Base-by-base conservation (phyloP, 140 eudicot species). In the Ambrosia hybrid region DNA sequence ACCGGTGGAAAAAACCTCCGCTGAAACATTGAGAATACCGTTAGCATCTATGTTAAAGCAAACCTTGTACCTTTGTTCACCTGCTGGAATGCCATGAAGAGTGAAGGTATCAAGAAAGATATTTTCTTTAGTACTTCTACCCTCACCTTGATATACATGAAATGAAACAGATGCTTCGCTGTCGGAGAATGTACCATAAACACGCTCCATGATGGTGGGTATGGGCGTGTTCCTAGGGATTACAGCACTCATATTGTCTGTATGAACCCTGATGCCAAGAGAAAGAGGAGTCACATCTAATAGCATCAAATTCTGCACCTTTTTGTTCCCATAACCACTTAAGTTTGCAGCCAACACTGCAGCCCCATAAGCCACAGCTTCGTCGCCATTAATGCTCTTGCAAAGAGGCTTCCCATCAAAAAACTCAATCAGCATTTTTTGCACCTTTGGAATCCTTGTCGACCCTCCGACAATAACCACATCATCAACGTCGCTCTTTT, bases 341-440 rank as follows among this genome's bases (percentile, higher is more conserved):
- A 74, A 74, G 9, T 74, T 65, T 55, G 67, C 65, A 43, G 79
- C 72, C 72, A 74, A 41, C 15, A 74, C 56, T 4, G 79, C 67
- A 7, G 79, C 79, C 26, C 79, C 79, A 66, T 75, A 67, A 4
- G 79, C 79, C 8, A 75, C 59, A 41, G 73, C 79, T 65, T 75
- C 79, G 43, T 75, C 79, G 0, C 67, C 79, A 0, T 75, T 65
- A 14, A 75, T 55, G 49, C 67, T 65, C 67, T 75, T 75, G 59
- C 73, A 75, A 55, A 75, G 79, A 8, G 67, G 79, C 15, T 67
- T 66, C 14, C 14, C 64, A 1, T 75, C 79, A 66, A 75, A 75
- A 15, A 66, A 75, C 0, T 66, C 73, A 51, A 58, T 67, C 41
- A 75, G 7, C 79, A 75, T 75, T 45, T 75, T 67, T 57, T 75